Evolutionary conservation across 345 rosid species (phyloP), one percentile per base, ranked within the genome.

Genomic region (Citrus unshiu): DNA sequence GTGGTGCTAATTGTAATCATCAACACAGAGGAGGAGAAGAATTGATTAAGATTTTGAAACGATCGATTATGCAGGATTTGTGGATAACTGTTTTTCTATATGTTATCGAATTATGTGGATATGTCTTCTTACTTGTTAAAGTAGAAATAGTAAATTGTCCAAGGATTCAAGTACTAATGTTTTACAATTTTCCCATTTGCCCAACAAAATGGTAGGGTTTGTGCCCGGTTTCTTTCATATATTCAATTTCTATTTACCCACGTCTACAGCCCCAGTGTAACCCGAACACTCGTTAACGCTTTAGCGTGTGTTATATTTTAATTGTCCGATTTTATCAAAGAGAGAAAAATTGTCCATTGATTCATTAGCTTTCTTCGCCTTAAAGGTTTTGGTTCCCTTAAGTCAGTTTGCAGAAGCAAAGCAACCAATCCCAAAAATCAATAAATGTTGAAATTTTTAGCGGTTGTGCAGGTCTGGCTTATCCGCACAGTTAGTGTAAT

Each of bases 31-130:
- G 43, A 34, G 72, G 56, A 75, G 29, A 32, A 24, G 79, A 72
- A 72, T 60, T 27, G 71, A 49, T 46, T 32, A 29, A 46, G 74
- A 46, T 77, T 74, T 70, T 61, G 35, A 12, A 63, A 61, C 75
- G 51, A 78, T 78, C 78, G 79, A 78, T 51, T 81, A 78, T 43
- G 84, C 84, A 77, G 85, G 79, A 74, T 74, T 10, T 67, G 87
- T 78, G 80, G 82, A 79, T 75, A 62, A 27, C 74, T 81, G 63
- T 83, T 73, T 76, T 74, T 80, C 65, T 57, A 62, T 67, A 59
- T 63, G 83, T 51, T 40, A 35, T 74, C 5, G 81, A 78, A 80
- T 80, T 69, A 76, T 85, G 84, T 85, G 78, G 81, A 81, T 84
- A 83, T 77, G 76, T 73, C 74, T 73, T 83, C 79, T 76, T 74